phyloP scores from a whole-genome alignment of 2,329 filamentous ascomycete genomes.

The Penicillium glabrum region DNA sequence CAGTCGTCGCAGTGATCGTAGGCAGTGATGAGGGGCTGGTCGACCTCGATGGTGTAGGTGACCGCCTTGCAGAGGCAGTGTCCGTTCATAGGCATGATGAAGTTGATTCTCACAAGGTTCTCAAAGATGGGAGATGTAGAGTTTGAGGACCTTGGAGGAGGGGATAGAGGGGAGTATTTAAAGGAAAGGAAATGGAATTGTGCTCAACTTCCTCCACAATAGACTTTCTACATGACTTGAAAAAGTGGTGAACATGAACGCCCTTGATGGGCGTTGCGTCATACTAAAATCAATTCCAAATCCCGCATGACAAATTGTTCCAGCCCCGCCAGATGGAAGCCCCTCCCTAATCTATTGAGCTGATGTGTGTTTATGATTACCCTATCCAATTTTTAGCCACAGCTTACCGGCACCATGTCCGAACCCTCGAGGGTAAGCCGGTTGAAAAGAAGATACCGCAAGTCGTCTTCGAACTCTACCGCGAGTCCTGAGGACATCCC shows the following conservation, averaged over 20 bases:
- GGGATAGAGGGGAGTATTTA: conserved; percentile 13
- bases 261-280: conserved; percentile 2
- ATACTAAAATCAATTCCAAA: conserved; percentile 9
- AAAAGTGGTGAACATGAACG: neutral
- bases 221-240: neutral
- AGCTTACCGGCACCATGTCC: neutral
- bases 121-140: conserved; percentile 9
- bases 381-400: neutral
- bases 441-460: conserved; percentile 58
- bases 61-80: conserved; percentile 72
- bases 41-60: conserved; percentile 62
- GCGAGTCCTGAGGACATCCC: conserved; percentile 69
- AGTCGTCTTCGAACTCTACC: no score
- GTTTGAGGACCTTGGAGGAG: conserved; percentile 14
- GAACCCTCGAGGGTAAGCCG: conserved; percentile 65
- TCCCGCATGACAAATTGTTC: conserved; percentile 17
- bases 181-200: neutral
- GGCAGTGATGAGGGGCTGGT: conserved; percentile 46
- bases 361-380: neutral
- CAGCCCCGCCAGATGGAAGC: conserved; percentile 16
- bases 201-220: neutral
- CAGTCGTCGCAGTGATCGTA: conserved; percentile 75
- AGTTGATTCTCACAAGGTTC: conserved; percentile 26
- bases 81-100: conserved; percentile 64
- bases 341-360: neutral